phyloP scores from a whole-genome alignment of 2,329 filamentous ascomycete genomes.

The Fusarium sacchari region DNA sequence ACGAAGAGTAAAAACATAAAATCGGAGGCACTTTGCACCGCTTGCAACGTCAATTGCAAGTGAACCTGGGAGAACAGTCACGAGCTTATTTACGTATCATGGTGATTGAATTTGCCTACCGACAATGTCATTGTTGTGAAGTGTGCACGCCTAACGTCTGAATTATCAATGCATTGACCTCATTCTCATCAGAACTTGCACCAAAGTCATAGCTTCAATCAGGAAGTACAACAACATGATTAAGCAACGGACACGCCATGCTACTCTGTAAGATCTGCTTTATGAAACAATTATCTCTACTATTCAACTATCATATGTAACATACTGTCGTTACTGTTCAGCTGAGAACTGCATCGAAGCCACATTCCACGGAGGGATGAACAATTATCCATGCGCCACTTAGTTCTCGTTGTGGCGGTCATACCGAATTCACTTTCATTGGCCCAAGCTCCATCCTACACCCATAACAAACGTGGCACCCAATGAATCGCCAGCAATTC shows the following conservation, averaged over 20 bases:
- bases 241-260: accelerated
- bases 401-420: not conserved
- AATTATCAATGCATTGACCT: too few relatives aligned
- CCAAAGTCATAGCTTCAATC: too few relatives aligned
- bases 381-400: not conserved
- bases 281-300: too few relatives aligned
- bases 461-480: not conserved
- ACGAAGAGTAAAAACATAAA: not conserved
- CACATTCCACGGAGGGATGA: not conserved
- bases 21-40: not conserved
- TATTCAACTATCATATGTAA: too few relatives aligned
- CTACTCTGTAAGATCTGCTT: too few relatives aligned
- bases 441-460: not conserved
- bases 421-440: not conserved
- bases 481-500: not conserved
- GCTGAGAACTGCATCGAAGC: not conserved
- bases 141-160: too few relatives aligned
- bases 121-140: not conserved
- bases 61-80: too few relatives aligned
- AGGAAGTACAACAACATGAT: too few relatives aligned
- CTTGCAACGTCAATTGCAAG: not conserved
- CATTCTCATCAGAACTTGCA: too few relatives aligned
- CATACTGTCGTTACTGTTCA: not conserved
- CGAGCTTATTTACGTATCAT: not conserved
- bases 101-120: not conserved